Base-by-base conservation (phyloP, 2,329 filamentous ascomycete species). In the Juglanconis sp. region DNA sequence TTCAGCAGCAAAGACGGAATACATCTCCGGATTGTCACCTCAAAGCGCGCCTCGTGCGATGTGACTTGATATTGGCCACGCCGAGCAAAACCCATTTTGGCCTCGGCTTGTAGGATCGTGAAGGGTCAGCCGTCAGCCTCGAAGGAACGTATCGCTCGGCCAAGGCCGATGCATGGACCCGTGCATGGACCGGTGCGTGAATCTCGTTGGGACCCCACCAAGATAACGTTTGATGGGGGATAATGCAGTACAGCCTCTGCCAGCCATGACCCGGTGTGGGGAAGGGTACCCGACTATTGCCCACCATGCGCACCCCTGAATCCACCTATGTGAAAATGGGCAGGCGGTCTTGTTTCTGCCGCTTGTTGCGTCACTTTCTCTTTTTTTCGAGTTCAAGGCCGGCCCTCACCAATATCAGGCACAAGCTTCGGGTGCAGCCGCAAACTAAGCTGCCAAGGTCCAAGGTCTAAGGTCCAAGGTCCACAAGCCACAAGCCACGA, bases 311-410 rank as follows among this genome's bases (percentile, higher is more conserved):
- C 6, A 13, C 11, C 17, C 0, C 44, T 0, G 4, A 1, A 11
- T 8, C 0, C 15, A 6, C 4, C 24, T 1, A 24, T 24, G 24
- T 24, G 11, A 17, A 35, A 8, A 36, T 38, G 2, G 40, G 61
- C 15, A 63, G 52, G 61, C 61, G 61, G 61, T 58, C 31, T 34
- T 6, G 13, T 13, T 58, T 61, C 54, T 63, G 61, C 61, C 48
- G 35, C n/a, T 4, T 24, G 3, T 53, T 58, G 58, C 61, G 58
- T 61, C 58, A 63, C 58, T 61, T 57, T 61, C 52, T 46, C 48
- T 36, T 30, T 8, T 31, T 50, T 13, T 3, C 9, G 34, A 59
- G 58, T 35, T 57, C 48, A 57, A 51, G 49, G 47, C 44, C 31
- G 44, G 47, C 53, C 17, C 53, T 36, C 47, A 52, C 38, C 47